Base-by-base conservation (phyloP, 306 rosid species). In the Abrus precatorius region DNA sequence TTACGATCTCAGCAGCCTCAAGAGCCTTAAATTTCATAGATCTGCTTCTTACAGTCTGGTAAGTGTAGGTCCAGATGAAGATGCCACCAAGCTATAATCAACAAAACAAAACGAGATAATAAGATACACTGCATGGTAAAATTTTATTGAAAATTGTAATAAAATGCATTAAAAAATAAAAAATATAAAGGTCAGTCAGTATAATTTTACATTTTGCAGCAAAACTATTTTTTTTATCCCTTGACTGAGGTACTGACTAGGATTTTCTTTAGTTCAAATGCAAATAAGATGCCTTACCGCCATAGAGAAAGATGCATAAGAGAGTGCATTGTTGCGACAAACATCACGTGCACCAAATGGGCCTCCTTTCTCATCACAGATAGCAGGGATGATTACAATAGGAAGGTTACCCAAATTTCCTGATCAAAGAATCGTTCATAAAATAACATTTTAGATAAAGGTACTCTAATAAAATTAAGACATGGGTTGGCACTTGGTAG, bases 351-450 rank as follows among this genome's bases (percentile, higher is more conserved):
- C 60, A 33, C 99, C 98, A 59, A 96, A 93, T 41, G 99, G 99
- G 28, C 85, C 90, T 63, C 93, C 96, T 5, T 79, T 89, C 77
- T 93, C 91, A 49, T 86, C 57, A 78, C 99, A 95, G 59, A 88
- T 87, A 30, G 99, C 97, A 55, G 99, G 99, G 71, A 96, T 61
- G 10, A 93, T 72, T 55, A 96, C 92, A 57, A 96, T 81, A 30
- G 89, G 90, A 75, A 96, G 88, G 84, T 93, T 93, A 2, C 99
- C 98, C 94, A 96, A 76, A 85, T 96, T 96, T 76, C 97, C 99
- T 96, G 82, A 77, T 82, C 69, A 70, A 33, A 67, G 11, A 80
- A 55, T 54, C 33, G 27, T 12, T 76, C 47, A 63, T 30, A 36
- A 80, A 68, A 72, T 72, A 14, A 44, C 13, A 28, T 50, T 62